Conservation (phyloP, 148 eudicot genomes). For the Selenicereus undatus region DNA sequence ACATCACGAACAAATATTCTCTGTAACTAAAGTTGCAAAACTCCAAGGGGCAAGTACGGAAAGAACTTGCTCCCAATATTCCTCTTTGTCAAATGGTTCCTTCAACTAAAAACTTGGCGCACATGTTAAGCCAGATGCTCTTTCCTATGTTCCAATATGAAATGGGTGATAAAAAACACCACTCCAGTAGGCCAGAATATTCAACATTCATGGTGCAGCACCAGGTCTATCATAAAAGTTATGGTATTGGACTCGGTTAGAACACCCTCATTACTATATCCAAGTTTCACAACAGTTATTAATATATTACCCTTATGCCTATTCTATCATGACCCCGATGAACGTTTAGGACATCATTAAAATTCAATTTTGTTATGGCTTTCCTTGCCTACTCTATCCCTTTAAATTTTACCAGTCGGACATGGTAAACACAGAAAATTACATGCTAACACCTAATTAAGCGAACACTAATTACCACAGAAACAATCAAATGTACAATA, state of each 20-base stretch:
- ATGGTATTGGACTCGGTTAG: too few relatives aligned
- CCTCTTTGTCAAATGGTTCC: background rate
- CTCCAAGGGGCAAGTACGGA: background rate
- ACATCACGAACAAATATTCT: background rate
- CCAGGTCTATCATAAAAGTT: background rate
- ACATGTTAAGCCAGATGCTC: background rate
- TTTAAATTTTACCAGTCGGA: background rate
- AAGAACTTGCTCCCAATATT: background rate
- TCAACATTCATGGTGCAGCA: background rate
- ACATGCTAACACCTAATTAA: background rate
- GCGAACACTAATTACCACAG: background rate
- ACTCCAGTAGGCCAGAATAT: background rate
- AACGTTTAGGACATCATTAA: background rate
- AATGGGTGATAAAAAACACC: background rate
- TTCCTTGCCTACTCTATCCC: background rate
- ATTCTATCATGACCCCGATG: background rate
- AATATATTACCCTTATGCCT: too few relatives aligned
- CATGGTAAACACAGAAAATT: background rate
- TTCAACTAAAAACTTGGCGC: background rate
- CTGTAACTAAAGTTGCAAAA: background rate
- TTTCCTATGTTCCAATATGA: background rate
- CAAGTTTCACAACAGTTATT: too few relatives aligned
- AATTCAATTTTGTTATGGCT: background rate
- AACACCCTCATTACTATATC: too few relatives aligned
- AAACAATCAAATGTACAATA: background rate